Evolutionary conservation across 495 filamentous ascomycete species (phyloP), one percentile per base, ranked within the genome.

Genomic region (Rusavskia elegans): DNA sequence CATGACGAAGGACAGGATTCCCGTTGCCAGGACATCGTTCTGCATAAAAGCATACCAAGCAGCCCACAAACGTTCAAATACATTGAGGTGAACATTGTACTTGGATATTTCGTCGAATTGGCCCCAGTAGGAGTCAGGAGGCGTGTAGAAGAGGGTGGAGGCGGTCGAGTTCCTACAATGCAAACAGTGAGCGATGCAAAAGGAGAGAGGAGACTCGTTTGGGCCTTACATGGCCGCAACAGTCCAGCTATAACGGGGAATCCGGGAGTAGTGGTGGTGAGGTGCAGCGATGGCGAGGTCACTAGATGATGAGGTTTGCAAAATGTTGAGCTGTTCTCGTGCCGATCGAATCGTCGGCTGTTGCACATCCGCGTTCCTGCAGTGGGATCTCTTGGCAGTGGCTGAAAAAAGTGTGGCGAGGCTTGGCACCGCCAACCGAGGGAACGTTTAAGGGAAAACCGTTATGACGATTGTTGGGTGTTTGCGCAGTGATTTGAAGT

Each of bases 41-140:
- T 89, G 85, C 87, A 97, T 94, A 79, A 83, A 97, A n/a, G 89
- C 79, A 65, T 97, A 97, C 90, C 90, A 86, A 63, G 90, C 87
- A 23, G 86, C 84, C 90, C 90, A 97, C 49, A 93, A 67, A 48
- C 80, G 75, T 71, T 97, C 90, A 58, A 80, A 71, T 48, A 85
- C 68, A 66, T 92, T 95, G 46, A 97, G 75, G 45, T 90, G 78
- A 48, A 93, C 73, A 75, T 92, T 93, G 73, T 86, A 84, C 58
- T 85, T 82, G 51, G 82, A 81, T 50, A 96, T 82, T 61, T 92
- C 85, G 54, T 93, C 80, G 67, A 88, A 93, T 58, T 89, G 84
- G 51, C 72, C 80, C 71, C 84, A 80, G 68, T 88, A 95, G 53
- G 80, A 77, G 29, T 75, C 71, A 6, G 80, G 70, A 51, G 75